A percentile compares a stretch with the other conserved stretches of the same genome.
phyloP scores from a whole-genome alignment of 805 yeast species.

The Blastobotrys terrestris region DNA sequence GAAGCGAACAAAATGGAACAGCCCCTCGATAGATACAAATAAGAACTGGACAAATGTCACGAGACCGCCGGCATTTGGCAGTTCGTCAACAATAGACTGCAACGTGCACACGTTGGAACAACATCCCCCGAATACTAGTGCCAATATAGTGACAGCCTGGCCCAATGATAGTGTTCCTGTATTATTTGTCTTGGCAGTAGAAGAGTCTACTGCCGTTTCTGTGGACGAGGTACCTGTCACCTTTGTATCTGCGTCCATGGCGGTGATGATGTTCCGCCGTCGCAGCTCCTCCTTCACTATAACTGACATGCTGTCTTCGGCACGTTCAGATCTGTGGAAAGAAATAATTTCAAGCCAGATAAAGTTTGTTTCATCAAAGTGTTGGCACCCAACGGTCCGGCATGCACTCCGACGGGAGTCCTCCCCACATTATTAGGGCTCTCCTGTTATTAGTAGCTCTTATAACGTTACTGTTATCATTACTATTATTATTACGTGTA shows the following conservation, averaged over 20 bases:
- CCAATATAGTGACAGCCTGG: conserved; percentile 15
- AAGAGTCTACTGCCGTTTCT: neutral
- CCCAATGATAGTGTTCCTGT: neutral
- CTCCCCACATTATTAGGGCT: no score
- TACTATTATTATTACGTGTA: no score
- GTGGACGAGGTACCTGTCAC: neutral
- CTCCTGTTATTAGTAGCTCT: no score
- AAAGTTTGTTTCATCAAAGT: neutral
- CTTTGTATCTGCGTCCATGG: neutral
- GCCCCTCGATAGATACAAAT: conserved; percentile 43
- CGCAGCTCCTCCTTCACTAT: neutral
- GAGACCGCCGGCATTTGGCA: conserved; percentile 40
- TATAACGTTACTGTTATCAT: no score
- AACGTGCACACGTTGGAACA: conserved; percentile 62
- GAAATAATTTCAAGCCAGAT: neutral
- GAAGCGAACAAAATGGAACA: conserved; percentile 29
- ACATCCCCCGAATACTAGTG: conserved; percentile 62
- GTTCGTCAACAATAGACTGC: conserved; percentile 43
- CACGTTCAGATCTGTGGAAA: neutral
- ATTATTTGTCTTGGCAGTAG: neutral
- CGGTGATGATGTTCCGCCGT: neutral
- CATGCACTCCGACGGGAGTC: no score
- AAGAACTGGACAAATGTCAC: conserved; percentile 55
- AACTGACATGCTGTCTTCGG: neutral
- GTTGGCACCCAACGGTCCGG: neutral